Conservation (phyloP, 2,329 filamentous ascomycete genomes). For the Canariomyces notabilis region DNA sequence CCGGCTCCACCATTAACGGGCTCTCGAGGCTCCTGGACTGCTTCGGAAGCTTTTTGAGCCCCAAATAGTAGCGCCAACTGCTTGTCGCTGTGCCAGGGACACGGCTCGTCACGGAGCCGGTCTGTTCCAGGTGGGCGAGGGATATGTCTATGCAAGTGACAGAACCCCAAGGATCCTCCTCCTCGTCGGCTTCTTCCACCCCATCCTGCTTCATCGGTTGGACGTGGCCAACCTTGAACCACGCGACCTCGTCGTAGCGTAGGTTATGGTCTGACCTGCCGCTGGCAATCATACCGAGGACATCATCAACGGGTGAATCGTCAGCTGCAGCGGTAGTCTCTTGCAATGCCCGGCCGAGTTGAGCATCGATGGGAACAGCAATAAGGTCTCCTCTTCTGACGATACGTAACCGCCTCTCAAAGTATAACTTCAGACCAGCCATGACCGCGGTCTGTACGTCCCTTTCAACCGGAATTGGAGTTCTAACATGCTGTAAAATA, state of each 20-base stretch:
- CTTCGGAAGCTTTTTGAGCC: constrained; percentile 62
- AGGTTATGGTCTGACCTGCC: constrained; percentile 28
- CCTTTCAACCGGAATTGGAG: constrained; percentile 80
- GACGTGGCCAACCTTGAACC: constrained; percentile 86
- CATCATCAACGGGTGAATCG: constrained; percentile 67
- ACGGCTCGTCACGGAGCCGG: constrained; percentile 77
- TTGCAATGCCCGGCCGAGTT: constrained; percentile 75
- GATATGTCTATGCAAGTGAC: constrained; percentile 81
- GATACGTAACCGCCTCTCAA: constrained; percentile 75
- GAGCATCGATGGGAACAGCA: constrained; percentile 82
- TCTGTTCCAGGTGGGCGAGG: constrained; percentile 84
- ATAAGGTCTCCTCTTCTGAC: constrained; percentile 85
- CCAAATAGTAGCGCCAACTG: constrained; percentile 87
- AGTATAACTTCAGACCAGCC: constrained; percentile 80
- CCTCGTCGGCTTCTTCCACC: constrained; percentile 48
- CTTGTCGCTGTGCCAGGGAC: constrained; percentile 71
- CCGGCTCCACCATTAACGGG: constrained; percentile 39
- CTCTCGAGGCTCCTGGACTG: constrained; percentile 36
- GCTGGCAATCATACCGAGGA: constrained; percentile 47
- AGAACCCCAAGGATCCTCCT: constrained; percentile 74
- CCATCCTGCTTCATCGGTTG: constrained; percentile 42
- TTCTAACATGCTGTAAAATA: constrained; percentile 81
- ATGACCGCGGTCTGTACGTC: constrained; percentile 81
- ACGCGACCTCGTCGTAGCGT: constrained; percentile 63
- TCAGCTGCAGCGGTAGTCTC: constrained; percentile 57